phyloP scores from a whole-genome alignment of 2,329 filamentous ascomycete genomes.

The Fonsecaea erecta region DNA sequence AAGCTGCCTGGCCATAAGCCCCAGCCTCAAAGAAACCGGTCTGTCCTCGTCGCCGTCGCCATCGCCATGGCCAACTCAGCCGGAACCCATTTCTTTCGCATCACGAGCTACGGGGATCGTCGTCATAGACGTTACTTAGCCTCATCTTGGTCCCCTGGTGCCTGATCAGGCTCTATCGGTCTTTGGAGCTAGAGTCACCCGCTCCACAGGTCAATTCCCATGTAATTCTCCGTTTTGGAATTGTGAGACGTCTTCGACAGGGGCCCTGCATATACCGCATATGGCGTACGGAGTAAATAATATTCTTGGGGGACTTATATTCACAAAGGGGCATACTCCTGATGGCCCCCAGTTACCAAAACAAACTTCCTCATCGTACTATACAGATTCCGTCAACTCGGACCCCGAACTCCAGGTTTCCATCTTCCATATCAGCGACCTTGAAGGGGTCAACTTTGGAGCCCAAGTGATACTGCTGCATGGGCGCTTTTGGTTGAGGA shows the following conservation, averaged over 20 bases:
- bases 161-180: conserved; percentile 4
- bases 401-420: conserved; percentile 11
- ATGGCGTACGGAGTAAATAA: neutral
- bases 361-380: conserved; percentile 3
- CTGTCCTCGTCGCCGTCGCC: neutral
- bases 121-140: neutral
- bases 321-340: neutral
- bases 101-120: neutral
- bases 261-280: neutral
- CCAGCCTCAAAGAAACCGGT: conserved; percentile 1
- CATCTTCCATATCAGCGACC: neutral
- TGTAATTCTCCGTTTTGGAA: too few relatives aligned
- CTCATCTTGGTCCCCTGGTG: neutral
- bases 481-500: neutral
- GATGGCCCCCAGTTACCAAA: neutral
- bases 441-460: neutral
- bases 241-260: too few relatives aligned
- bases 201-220: too few relatives aligned
- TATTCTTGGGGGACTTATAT: neutral
- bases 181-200: neutral
- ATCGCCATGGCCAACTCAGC: neutral
- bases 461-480: neutral
- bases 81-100: neutral
- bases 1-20: conserved; percentile 2
- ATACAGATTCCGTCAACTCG: conserved; percentile 22